Evolutionary conservation across 345 rosid genomes (phyloP), one percentile per base, ranked within the genome.

Genomic region (Dimocarpus longan): DNA sequence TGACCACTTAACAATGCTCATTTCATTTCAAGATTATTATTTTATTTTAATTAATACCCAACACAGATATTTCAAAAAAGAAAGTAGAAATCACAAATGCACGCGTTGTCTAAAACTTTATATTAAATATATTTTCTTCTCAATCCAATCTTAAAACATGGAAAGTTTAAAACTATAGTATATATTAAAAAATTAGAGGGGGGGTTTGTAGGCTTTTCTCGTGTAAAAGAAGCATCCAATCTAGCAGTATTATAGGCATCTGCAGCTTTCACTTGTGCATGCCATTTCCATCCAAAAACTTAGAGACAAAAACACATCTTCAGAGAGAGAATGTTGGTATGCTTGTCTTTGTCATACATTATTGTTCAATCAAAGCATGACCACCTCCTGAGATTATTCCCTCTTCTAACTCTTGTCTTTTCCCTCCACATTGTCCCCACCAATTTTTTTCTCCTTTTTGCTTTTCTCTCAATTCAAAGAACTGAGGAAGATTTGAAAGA

Each of bases 211-310:
- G 62, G 15, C 42, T 40, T 69, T 73, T 66, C 70, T n/a, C 76
- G 75, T 74, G 78, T 64, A 78, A 81, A 83, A 79, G 86, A 87
- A 87, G 88, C 87, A 80, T 84, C 83, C 79, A 85, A 87, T 78
- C 82, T 64, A 59, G 10, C 81, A 71, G 73, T 75, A 79, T 81
- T 68, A 75, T 79, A 65, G 92, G 92, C 87, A 86, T 85, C 84
- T 90, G 81, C 92, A 90, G 91, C 91, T 87, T 91, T 90, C 87
- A 77, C 73, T 73, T 82, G 24, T 82, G 92, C 97, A 90, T 90
- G 93, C 92, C 93, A 91, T 89, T 86, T 85, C 79, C 79, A 59
- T 88, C 93, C 95, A 93, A 80, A 50, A 63, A 66, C 89, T 75
- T 80, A 15, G 71, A 68, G 93, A 93, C 93, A 91, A 93, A 81